Base-by-base conservation (phyloP, 2,329 filamentous ascomycete genomes). In the Eurotiales sp. region DNA sequence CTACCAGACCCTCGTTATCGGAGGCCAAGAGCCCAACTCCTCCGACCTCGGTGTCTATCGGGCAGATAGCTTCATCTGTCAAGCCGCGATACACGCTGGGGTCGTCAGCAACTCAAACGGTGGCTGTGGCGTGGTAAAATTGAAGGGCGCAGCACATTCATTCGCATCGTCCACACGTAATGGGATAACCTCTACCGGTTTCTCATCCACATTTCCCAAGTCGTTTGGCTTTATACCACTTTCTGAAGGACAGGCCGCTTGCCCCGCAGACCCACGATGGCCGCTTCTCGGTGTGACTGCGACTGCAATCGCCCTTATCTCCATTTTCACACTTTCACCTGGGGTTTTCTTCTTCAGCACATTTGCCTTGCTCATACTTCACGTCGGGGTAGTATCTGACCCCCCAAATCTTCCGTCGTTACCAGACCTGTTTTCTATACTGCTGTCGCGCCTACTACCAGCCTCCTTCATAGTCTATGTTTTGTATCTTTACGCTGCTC, bases 341-440 rank as follows among this genome's bases (percentile, higher is more conserved):
- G 77, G 81, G 1, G 77, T 92, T 1, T 93, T 97, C 72, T 96
- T 95, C 77, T 90, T 89, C 67, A 85, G 84, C 45, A 78, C 84
- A 30, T 97, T 96, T 60, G 77, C 85, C 47, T 87, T 86, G 60
- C 76, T 95, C 32, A 97, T 96, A 71, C 88, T 88, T 74, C 90
- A 96, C 57, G 88, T 95, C 14, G 91, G 89, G 6, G 80, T 97
- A 60, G 92, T 90, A 8, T 90, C 90, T 1, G 92, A 99, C 64
- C 87, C 90, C 2, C 92, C 93, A 0, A 79, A 79, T 21, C 78
- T 86, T 54, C 75, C 77, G 1, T 78, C 84, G 34, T 82, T 90
- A 50, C 77, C 87, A 15, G 81, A 79, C 8, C 78, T 96, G 3
- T 77, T 96, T 55, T 92, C 89, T 42, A 82, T 86, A 46, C 79